These are phyloP conservation scores for Endoconidiophora polonica DNA, from an alignment of 2,329 filamentous ascomycete species.

Conservation along the genomic window DNA sequence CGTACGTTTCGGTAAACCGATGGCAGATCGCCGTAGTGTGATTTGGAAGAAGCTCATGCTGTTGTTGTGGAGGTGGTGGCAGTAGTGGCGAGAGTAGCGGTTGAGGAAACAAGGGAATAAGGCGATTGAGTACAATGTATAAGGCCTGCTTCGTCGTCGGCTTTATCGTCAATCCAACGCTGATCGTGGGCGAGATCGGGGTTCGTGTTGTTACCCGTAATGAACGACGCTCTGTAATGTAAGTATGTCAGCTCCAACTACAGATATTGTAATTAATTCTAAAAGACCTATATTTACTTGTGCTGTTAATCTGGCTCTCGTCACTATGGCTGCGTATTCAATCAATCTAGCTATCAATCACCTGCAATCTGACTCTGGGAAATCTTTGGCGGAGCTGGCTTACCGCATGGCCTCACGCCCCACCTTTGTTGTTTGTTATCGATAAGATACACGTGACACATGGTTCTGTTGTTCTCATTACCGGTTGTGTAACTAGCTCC, in stretches of 20 bases:
- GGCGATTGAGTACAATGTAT: too few relatives aligned
- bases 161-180: not conserved
- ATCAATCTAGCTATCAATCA: too few relatives aligned
- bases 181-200: too few relatives aligned
- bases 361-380: not conserved
- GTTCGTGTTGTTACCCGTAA: too few relatives aligned
- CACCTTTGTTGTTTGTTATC: not conserved
- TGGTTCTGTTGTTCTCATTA: not conserved
- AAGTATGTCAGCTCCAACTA: too few relatives aligned
- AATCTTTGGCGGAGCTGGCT: constrained; percentile 3
- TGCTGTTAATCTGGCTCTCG: too few relatives aligned
- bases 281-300: too few relatives aligned
- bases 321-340: too few relatives aligned
- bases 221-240: too few relatives aligned
- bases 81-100: not conserved
- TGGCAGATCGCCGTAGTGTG: constrained; percentile 75
- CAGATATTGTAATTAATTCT: too few relatives aligned
- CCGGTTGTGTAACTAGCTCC: not conserved
- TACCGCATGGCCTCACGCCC: not conserved
- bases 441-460: constrained; percentile 2
- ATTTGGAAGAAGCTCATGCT: constrained; percentile 74
- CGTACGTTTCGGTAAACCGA: constrained; percentile 68
- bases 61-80: constrained; percentile 8
- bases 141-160: not conserved
- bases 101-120: too few relatives aligned